phyloP scores from a whole-genome alignment of 306 rosid genomes.

The Oemleria cerasiformis region DNA sequence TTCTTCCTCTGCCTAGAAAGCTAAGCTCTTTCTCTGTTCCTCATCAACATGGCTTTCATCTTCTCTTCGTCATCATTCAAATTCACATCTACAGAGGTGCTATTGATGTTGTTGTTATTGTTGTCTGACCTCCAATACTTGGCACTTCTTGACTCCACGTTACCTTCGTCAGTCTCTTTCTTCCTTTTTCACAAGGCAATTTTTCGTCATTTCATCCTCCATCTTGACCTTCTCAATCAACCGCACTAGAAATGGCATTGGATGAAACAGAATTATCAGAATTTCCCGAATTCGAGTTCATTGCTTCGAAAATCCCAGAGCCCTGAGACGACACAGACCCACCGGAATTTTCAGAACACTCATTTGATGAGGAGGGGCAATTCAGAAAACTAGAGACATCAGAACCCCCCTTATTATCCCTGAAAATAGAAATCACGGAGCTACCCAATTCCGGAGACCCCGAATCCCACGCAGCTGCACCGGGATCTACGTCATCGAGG shows the following conservation, averaged over 20 bases:
- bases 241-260: background rate
- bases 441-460: conserved; percentile 39
- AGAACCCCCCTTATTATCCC: conserved; percentile 12
- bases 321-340: conserved; percentile 69
- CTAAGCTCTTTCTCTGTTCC: conserved; percentile 97
- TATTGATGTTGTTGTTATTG: background rate
- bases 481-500: conserved; percentile 36
- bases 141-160: conserved; percentile 45
- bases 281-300: conserved; percentile 29
- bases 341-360: conserved; percentile 27
- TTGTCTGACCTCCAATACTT: conserved; percentile 50
- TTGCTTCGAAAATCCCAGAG: conserved; percentile 53
- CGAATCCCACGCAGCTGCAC: background rate
- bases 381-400: conserved; percentile 43
- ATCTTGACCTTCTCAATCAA: conserved; percentile 45
- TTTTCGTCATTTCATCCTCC: conserved; percentile 44
- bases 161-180: conserved; percentile 49
- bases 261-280: background rate
- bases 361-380: conserved; percentile 24
- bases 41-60: conserved; percentile 72
- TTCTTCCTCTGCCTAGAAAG: conserved; percentile 97
- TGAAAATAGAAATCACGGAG: conserved; percentile 28
- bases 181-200: conserved; percentile 70
- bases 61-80: conserved; percentile 54
- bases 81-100: conserved; percentile 25